Percentiles rank a stretch among this genome's conserved stretches.
phyloP scores from a whole-genome alignment of 371 early-diverging fungal species.

The Smittium culicis region DNA sequence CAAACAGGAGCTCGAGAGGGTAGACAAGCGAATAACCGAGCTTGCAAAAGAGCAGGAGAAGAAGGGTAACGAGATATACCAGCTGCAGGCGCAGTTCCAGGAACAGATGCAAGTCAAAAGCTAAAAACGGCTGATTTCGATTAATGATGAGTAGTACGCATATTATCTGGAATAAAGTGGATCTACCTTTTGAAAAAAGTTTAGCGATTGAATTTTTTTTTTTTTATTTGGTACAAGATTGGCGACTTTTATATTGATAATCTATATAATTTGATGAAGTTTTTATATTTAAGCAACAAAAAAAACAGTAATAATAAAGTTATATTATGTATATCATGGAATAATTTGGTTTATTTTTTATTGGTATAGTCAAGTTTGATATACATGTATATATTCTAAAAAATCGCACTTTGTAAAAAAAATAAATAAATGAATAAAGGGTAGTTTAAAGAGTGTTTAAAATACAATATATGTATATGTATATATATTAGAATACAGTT shows the following conservation, averaged over 20 bases:
- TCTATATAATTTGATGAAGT: not conserved
- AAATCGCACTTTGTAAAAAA: not conserved
- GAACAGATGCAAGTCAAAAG: constrained; percentile 10
- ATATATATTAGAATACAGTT: too few relatives aligned
- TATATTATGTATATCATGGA: too few relatives aligned
- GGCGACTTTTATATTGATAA: not conserved
- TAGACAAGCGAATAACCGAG: constrained; percentile 63
- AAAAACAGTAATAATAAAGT: too few relatives aligned
- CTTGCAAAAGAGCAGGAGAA: constrained; percentile 62
- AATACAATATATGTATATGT: too few relatives aligned
- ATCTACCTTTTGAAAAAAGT: too few relatives aligned
- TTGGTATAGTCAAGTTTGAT: too few relatives aligned
- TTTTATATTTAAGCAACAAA: not conserved
- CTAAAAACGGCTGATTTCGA: not conserved
- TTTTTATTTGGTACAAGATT: not conserved
- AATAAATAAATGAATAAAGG: too few relatives aligned
- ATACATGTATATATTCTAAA: not conserved
- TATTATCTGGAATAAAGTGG: too few relatives aligned
- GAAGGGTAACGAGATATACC: constrained; percentile 54
- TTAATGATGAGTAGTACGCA: too few relatives aligned
- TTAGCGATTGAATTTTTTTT: not conserved
- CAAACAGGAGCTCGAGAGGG: constrained; percentile 67
- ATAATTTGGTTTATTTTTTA: too few relatives aligned
- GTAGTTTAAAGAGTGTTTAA: too few relatives aligned
- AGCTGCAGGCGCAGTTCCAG: constrained; percentile 36